Base-by-base conservation (phyloP, 805 yeast genomes). In the Kluyveromyces lactis region DNA sequence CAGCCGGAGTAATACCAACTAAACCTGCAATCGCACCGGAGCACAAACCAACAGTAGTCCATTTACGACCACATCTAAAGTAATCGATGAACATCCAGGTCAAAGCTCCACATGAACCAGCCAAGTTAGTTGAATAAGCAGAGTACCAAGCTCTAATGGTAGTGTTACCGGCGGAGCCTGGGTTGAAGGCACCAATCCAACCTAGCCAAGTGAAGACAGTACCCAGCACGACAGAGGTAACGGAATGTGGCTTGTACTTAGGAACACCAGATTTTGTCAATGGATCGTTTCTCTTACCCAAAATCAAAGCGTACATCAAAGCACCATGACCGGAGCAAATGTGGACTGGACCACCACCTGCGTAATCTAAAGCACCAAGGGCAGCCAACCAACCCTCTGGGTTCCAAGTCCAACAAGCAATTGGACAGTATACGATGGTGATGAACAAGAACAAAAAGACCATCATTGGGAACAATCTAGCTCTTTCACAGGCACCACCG, bases 261-360 rank as follows among this genome's bases (percentile, higher is more conserved):
- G 96, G 96, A 50, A 86, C 71, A 48, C 78, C 77, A 39, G 73
- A 72, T 31, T 70, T 68, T 23, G 87, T 71, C 41, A 78, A 71
- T 8, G 72, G 72, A 60, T 86, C 96, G 55, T 78, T 77, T 72
- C 98, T 84, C 71, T 81, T 86, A 67, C 98, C 98, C 58, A 90
- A 74, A 46, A 86, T 68, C 40, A 92, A 72, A 21, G 98, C 95
- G 61, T 90, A 90, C 42, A 96, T 90, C 48, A 92, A 71, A 38
- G 97, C 97, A 60, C 95, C 94, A 50, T 80, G 84, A 51, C 98
- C 98, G 27, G 95, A 84, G 52, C 87, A 68, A 68, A 85, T 86
- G 68, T 92, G 98, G 44, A 92, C 97, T 45, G 97, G 96, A 47
- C 96, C 96, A 58, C 97, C 97, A 58, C 98, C 98, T 17, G 98